These are phyloP conservation scores for Euphrasia arctica DNA, from an alignment of 305 asterid species.

Conservation along the genomic window DNA sequence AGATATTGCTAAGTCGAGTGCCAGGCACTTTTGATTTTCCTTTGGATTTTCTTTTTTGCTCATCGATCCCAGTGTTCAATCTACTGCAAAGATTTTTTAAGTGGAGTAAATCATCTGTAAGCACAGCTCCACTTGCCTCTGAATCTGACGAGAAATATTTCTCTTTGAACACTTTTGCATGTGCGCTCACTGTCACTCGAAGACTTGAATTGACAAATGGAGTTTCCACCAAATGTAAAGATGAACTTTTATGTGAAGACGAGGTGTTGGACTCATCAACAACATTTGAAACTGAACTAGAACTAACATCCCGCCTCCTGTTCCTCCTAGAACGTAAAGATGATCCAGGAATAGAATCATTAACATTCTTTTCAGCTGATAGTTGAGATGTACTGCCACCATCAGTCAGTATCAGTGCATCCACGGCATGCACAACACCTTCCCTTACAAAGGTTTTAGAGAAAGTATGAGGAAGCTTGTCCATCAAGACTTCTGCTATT, in stretches of 20 bases:
- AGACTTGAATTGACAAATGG: conserved; percentile 49
- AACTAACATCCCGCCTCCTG: conserved; percentile 51
- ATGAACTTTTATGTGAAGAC: conserved; percentile 37
- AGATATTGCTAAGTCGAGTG: conserved; percentile 40
- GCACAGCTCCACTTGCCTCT: conserved; percentile 52
- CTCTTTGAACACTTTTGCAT: conserved; percentile 73
- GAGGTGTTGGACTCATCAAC: conserved; percentile 47
- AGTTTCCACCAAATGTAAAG: conserved; percentile 42
- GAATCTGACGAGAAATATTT: conserved; percentile 65
- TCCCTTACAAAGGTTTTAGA: conserved; percentile 80
- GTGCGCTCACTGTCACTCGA: conserved; percentile 55
- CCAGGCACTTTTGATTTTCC: conserved; percentile 65
- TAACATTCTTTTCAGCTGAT: conserved; percentile 50
- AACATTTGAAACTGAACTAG: conserved; percentile 42
- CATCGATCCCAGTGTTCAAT: conserved; percentile 51
- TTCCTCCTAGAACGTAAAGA: conserved; percentile 66
- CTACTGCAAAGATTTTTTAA: conserved; percentile 66
- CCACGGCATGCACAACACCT: conserved; percentile 86
- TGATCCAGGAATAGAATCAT: conserved; percentile 61
- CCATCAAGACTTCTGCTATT: conserved; percentile 82
- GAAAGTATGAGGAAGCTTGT: conserved; percentile 73
- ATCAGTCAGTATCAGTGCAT: conserved; percentile 48
- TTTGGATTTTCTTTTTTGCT: conserved; percentile 52
- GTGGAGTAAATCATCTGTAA: conserved; percentile 65
- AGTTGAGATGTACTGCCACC: conserved; percentile 42